Conservation (phyloP, 2,329 filamentous ascomycete species). For the Thielaviopsis ethacetica region DNA sequence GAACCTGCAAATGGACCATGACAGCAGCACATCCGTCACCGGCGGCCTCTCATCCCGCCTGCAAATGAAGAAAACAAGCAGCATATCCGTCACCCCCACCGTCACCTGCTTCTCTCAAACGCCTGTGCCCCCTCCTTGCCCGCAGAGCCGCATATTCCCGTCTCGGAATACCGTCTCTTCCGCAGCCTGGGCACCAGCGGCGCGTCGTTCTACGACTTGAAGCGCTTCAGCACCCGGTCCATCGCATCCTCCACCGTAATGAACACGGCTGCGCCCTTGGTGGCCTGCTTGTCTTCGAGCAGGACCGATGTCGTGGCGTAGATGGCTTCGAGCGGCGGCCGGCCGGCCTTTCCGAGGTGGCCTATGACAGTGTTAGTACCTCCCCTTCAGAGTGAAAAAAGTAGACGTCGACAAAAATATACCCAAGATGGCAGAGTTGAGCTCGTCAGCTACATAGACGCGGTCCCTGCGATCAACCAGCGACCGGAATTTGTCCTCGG, state of each 20-base stretch:
- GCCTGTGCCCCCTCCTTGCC: too few species aligned
- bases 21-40: too few species aligned
- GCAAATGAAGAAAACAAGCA: too few species aligned
- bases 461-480: constrained; percentile 62
- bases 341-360: constrained; percentile 76
- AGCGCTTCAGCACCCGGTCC: neutral
- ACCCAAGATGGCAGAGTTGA: constrained; percentile 89
- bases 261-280: constrained; percentile 69
- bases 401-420: constrained; percentile 25
- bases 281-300: constrained; percentile 64
- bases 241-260: constrained; percentile 23
- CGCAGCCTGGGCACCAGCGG: too few species aligned
- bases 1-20: too few species aligned
- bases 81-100: too few species aligned
- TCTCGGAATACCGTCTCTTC: neutral
- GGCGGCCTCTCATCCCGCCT: too few species aligned
- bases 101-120: too few species aligned
- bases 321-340: constrained; percentile 68
- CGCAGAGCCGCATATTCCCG: neutral
- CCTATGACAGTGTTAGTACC: constrained; percentile 32
- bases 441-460: constrained; percentile 70
- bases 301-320: constrained; percentile 77
- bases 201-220: neutral
- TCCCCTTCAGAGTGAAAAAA: neutral
- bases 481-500: constrained; percentile 57